These are phyloP conservation scores for Ceratobasidium sp. DNA, from an alignment of 1,284 basidiomycete genomes.

Conservation along the genomic window DNA sequence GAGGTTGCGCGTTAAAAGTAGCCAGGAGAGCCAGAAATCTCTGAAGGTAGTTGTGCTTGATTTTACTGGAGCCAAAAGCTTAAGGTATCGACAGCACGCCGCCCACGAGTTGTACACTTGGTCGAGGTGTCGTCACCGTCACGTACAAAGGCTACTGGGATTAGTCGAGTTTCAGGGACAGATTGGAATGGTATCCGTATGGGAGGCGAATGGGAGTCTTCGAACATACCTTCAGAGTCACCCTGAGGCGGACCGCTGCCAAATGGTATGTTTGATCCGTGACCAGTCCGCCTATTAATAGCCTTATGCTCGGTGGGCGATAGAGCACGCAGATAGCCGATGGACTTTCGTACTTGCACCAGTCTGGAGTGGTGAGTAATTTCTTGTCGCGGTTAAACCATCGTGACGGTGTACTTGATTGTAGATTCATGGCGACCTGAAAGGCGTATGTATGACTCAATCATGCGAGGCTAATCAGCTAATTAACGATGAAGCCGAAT, in stretches of 20 bases:
- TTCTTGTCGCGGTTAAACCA: background rate
- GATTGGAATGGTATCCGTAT: slow-evolving; percentile 21
- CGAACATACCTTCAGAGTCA: background rate
- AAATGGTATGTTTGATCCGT: background rate
- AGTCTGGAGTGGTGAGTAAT: background rate
- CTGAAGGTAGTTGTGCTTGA: too few species aligned
- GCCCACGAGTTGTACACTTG: slow-evolving; percentile 28
- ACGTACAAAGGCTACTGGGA: slow-evolving; percentile 9
- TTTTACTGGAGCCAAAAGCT: too few species aligned
- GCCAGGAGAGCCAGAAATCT: too few species aligned
- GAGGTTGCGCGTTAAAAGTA: too few species aligned
- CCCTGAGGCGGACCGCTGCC: background rate
- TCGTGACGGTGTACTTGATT: background rate
- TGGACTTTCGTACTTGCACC: background rate
- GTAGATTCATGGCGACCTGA: slow-evolving; percentile 27
- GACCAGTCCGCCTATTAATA: background rate
- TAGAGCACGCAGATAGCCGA: background rate
- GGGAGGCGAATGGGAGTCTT: background rate
- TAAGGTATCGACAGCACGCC: slow-evolving; percentile 19
- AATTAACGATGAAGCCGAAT: slow-evolving; percentile 10
- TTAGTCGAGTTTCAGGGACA: slow-evolving; percentile 1
- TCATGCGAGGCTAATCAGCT: too few species aligned
- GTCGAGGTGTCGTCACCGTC: slow-evolving; percentile 12
- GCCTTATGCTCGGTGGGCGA: too few species aligned
- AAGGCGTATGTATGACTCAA: background rate